phyloP scores from a whole-genome alignment of 495 filamentous ascomycete genomes.

The Aspergillus incahuasiensis region DNA sequence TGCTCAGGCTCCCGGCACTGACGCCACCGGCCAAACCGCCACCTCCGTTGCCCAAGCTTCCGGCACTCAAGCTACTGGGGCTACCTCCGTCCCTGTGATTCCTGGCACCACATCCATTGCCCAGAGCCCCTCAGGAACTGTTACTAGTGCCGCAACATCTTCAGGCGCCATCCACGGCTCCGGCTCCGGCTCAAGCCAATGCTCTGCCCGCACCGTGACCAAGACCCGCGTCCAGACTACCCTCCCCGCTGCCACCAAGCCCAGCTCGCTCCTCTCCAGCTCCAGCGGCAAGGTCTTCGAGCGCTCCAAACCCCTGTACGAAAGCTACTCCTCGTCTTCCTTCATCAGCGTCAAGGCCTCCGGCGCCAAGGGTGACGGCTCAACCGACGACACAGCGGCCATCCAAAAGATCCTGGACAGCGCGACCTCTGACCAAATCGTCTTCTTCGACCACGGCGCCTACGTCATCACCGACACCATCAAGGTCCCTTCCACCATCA shows the following conservation, averaged over 20 bases:
- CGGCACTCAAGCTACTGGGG: neutral
- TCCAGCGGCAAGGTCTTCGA: conserved; percentile 54
- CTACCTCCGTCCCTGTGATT: neutral
- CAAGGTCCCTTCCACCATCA: conserved; percentile 60
- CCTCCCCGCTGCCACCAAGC: conserved; percentile 33
- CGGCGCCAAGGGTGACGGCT: conserved; percentile 76
- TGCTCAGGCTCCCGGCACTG: neutral
- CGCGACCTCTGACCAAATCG: conserved; percentile 54
- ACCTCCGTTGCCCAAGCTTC: neutral
- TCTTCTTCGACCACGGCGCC: conserved; percentile 90
- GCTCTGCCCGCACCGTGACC: conserved; percentile 26
- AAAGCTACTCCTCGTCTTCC: conserved; percentile 36
- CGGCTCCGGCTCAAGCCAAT: conserved; percentile 21
- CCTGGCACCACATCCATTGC: neutral
- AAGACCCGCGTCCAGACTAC: conserved; percentile 38
- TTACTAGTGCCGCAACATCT: neutral
- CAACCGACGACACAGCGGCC: conserved; percentile 53
- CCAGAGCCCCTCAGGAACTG: neutral
- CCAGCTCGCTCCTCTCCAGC: conserved; percentile 29
- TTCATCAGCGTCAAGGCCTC: conserved; percentile 69
- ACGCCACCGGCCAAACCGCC: neutral
- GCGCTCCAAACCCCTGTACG: conserved; percentile 65
- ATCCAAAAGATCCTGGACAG: conserved; percentile 70
- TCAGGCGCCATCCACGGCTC: conserved; percentile 2
- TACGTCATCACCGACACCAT: conserved; percentile 84